Evolutionary conservation across 768 basidiomycete genomes (phyloP).

Genomic region (Pulveroboletus sp.): DNA sequence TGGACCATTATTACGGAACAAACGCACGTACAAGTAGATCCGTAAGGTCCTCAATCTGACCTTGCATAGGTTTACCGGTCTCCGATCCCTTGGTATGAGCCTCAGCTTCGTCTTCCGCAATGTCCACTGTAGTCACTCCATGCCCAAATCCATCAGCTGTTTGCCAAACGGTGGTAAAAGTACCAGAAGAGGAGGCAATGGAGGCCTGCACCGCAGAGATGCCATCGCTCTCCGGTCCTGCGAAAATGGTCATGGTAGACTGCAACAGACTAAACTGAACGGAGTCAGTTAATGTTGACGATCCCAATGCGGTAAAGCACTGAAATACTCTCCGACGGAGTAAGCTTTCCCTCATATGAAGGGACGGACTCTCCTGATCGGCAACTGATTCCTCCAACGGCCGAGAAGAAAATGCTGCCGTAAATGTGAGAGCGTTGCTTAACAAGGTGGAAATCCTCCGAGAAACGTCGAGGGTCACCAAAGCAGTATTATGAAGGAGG

Average conservation of each 20-base stretch:
- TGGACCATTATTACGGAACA: background rate
- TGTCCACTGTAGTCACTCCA: slow-evolving; percentile 73
- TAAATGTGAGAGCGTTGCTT: slow-evolving; percentile 85
- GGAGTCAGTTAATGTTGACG: slow-evolving; percentile 72
- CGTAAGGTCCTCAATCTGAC: slow-evolving; percentile 75
- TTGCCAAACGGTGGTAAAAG: slow-evolving; percentile 84
- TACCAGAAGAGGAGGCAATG: slow-evolving; percentile 79
- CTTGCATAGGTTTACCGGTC: slow-evolving; percentile 56
- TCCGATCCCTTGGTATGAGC: slow-evolving; percentile 14
- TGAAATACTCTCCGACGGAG: slow-evolving; percentile 83
- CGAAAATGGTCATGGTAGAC: slow-evolving; percentile 75
- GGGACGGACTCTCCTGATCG: slow-evolving; percentile 42
- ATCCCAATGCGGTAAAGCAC: slow-evolving; percentile 81
- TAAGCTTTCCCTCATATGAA: slow-evolving; percentile 77
- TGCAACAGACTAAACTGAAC: slow-evolving; percentile 80
- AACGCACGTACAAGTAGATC: slow-evolving; percentile 60
- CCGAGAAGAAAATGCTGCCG: slow-evolving; percentile 73
- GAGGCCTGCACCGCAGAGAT: slow-evolving; percentile 88
- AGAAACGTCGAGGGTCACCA: slow-evolving; percentile 89
- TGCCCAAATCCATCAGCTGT: slow-evolving; percentile 86
- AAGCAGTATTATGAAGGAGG: slow-evolving; percentile 69
- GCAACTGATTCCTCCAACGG: slow-evolving; percentile 58
- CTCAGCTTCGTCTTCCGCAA: slow-evolving; percentile 42
- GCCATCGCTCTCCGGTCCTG: slow-evolving; percentile 78
- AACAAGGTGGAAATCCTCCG: slow-evolving; percentile 83